These are phyloP conservation scores for Cokeromyces recurvatus DNA, from an alignment of 371 early-diverging fungal genomes.

Conservation along the genomic window DNA sequence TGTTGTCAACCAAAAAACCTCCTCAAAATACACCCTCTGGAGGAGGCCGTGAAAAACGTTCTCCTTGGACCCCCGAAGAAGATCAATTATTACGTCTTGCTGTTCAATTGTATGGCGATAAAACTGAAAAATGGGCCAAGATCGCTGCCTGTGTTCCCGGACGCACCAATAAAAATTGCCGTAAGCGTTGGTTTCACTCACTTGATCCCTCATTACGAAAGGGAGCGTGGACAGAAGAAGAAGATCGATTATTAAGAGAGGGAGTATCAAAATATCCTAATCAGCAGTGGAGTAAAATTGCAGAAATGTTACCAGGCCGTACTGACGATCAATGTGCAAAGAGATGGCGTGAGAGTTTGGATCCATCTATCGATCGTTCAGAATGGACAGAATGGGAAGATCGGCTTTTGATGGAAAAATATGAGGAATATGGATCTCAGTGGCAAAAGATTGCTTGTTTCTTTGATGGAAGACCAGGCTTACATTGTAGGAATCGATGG, in stretches of 20 bases:
- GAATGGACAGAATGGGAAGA: constrained; percentile 82
- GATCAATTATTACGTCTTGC: constrained; percentile 65
- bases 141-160: constrained; percentile 80
- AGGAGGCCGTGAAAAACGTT: constrained; percentile 23
- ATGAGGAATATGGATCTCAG: constrained; percentile 68
- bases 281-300: constrained; percentile 81
- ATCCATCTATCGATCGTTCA: constrained; percentile 71
- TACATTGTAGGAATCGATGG: constrained; percentile 83
- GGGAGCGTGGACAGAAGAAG: constrained; percentile 78
- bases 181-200: constrained; percentile 82
- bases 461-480: constrained; percentile 76
- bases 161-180: constrained; percentile 76
- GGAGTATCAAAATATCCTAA: constrained; percentile 63
- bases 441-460: constrained; percentile 79
- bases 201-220: constrained; percentile 73
- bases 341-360: constrained; percentile 78
- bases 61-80: constrained; percentile 73
- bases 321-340: constrained; percentile 83
- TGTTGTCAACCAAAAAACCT: constrained; percentile 15
- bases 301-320: constrained; percentile 72
- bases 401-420: constrained; percentile 55
- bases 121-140: constrained; percentile 79
- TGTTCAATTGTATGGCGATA: constrained; percentile 71
- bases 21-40: constrained; percentile 7
- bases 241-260: constrained; percentile 64